A percentile compares a stretch with the other conserved stretches of the same genome.
phyloP scores from a whole-genome alignment of 2,329 filamentous ascomycete genomes.

The Arthroderma sp. region DNA sequence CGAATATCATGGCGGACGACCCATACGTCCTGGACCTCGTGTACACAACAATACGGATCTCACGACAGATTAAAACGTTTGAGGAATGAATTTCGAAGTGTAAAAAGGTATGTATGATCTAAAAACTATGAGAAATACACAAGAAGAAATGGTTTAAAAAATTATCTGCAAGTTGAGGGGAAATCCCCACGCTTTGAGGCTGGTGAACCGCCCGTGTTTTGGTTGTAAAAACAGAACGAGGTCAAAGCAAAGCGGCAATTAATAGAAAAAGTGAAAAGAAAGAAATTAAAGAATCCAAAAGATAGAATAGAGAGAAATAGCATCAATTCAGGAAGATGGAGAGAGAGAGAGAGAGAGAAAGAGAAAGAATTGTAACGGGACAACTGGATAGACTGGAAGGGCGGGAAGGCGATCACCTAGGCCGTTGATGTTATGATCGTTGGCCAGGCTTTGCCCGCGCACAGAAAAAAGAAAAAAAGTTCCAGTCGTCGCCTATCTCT shows the following conservation, averaged over 20 bases:
- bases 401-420: not conserved
- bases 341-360: constrained; percentile 6
- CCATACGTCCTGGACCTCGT: too few species aligned
- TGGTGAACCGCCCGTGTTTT: constrained; percentile 69
- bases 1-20: too few species aligned
- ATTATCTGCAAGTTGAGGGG: not conserved
- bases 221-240: constrained; percentile 74
- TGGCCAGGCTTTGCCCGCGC: constrained; percentile 4
- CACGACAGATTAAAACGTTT: not conserved
- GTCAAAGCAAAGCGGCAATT: constrained; percentile 45
- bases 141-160: not conserved
- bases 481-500: too few species aligned
- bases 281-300: constrained; percentile 3
- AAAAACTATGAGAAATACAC: not conserved
- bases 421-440: constrained; percentile 59
- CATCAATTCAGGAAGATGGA: constrained; percentile 19
- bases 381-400: not conserved
- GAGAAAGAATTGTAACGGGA: not conserved
- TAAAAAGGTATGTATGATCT: not conserved
- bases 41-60: too few species aligned
- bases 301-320: constrained; percentile 1
- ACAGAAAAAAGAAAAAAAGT: too few species aligned
- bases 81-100: not conserved
- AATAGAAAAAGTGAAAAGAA: constrained; percentile 13
- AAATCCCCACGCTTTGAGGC: constrained; percentile 24